Evolutionary conservation across 2,329 filamentous ascomycete genomes (phyloP).

Genomic region (Clarireedia sp.): DNA sequence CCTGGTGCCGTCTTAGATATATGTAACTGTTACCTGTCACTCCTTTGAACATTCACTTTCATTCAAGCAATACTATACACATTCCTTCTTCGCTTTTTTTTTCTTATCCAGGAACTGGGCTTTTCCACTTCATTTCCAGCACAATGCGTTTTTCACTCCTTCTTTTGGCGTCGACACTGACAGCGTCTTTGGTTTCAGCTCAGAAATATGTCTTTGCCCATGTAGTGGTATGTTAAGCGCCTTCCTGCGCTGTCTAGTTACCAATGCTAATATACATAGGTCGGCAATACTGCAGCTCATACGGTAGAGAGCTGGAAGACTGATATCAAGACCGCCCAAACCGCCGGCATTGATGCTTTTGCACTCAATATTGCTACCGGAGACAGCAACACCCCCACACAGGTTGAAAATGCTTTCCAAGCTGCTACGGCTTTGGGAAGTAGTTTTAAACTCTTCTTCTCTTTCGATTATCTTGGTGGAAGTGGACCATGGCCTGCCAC

Average conservation of each 20-base stretch:
- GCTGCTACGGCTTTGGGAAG: constrained; percentile 23
- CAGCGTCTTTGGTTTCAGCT: constrained; percentile 8
- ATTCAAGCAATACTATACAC: constrained; percentile 6
- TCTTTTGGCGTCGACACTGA: constrained; percentile 9
- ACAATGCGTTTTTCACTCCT: constrained; percentile 9
- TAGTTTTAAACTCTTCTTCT: constrained; percentile 27
- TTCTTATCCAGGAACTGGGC: background rate
- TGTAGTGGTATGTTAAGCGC: constrained; percentile 19
- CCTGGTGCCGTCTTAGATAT: constrained; percentile 7
- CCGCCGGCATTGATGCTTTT: constrained; percentile 33
- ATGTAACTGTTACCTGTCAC: background rate
- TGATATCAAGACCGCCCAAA: constrained; percentile 29
- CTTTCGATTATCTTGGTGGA: constrained; percentile 31
- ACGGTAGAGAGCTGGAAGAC: constrained; percentile 25
- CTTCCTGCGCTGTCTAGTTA: no score
- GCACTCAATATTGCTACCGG: constrained; percentile 30
- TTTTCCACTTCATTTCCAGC: background rate
- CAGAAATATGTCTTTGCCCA: constrained; percentile 27
- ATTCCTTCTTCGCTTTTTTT: background rate
- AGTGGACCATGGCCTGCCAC: constrained; percentile 22
- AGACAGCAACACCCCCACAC: constrained; percentile 28
- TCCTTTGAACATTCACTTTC: background rate
- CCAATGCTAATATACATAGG: no score
- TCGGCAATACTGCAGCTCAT: constrained; percentile 29
- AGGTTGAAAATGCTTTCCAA: constrained; percentile 30